A percentile compares a stretch with the other conserved stretches of the same genome.
phyloP scores from a whole-genome alignment of 495 filamentous ascomycete species.

The Wilcoxina mikolae region DNA sequence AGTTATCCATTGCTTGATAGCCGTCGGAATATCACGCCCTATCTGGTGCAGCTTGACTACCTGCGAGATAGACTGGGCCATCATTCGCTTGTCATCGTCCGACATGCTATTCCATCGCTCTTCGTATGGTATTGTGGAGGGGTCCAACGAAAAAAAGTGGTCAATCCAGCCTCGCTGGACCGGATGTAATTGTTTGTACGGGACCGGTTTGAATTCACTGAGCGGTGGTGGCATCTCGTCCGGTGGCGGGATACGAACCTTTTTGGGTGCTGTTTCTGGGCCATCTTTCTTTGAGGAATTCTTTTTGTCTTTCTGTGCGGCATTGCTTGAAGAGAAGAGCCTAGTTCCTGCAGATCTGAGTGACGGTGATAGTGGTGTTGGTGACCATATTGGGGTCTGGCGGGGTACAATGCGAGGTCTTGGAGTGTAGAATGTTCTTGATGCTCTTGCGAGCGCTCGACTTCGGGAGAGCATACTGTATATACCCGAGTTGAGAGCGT shows the following conservation, averaged over 20 bases:
- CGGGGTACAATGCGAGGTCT: background rate
- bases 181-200: slow-evolving; percentile 2
- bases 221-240: background rate
- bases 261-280: background rate
- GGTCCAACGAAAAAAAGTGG: background rate
- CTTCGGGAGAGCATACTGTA: slow-evolving; percentile 8
- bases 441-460: slow-evolving; percentile 7
- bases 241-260: slow-evolving; percentile 1
- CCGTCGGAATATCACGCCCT: background rate
- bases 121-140: background rate
- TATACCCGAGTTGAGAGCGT: background rate
- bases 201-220: slow-evolving; percentile 4
- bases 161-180: background rate
- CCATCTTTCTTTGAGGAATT: background rate
- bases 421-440: background rate
- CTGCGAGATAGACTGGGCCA: slow-evolving; percentile 1
- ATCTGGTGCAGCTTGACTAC: background rate
- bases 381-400: background rate
- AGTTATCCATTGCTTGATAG: background rate
- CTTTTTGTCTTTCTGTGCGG: background rate
- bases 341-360: background rate
- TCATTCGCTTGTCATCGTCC: background rate
- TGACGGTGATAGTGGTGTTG: background rate
- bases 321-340: background rate
- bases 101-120: slow-evolving; percentile 1